Evolutionary conservation across 1,139 yeast species (phyloP).

Genomic region (Chernovozyma sophiae-reginae): DNA sequence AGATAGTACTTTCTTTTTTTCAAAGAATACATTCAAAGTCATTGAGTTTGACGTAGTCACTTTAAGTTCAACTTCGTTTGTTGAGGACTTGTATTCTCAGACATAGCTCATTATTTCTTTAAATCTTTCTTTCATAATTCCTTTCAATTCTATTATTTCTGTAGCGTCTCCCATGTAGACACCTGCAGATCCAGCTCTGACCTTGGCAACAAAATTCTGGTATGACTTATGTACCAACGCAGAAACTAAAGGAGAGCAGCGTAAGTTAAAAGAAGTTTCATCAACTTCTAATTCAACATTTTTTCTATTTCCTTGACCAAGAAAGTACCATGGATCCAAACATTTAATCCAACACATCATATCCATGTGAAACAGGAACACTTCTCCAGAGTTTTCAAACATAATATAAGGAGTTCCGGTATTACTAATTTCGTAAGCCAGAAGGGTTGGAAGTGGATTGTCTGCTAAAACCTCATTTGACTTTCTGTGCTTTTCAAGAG

Average conservation of each 20-base stretch:
- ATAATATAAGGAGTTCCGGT: conserved; percentile 42
- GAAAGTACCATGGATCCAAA: conserved; percentile 47
- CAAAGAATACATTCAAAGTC: too few species aligned
- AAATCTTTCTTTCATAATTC: conserved; percentile 1
- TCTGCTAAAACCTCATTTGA: conserved; percentile 4
- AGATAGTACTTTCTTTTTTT: too few species aligned
- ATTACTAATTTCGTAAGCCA: conserved; percentile 27
- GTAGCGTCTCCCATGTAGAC: conserved; percentile 4
- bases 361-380: conserved; percentile 36
- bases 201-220: not conserved
- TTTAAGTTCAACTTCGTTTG: too few species aligned
- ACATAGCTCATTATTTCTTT: conserved; percentile 1
- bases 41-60: too few species aligned
- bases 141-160: not conserved
- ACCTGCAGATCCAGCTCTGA: not conserved
- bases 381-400: conserved; percentile 28
- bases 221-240: not conserved
- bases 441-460: conserved; percentile 23
- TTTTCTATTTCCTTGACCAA: not conserved
- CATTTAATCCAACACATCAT: conserved; percentile 45
- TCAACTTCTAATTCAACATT: not conserved
- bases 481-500: conserved; percentile 1
- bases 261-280: too few species aligned
- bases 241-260: not conserved
- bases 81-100: too few species aligned